phyloP scores from a whole-genome alignment of 2,329 filamentous ascomycete genomes.

The Hortaea werneckii region DNA sequence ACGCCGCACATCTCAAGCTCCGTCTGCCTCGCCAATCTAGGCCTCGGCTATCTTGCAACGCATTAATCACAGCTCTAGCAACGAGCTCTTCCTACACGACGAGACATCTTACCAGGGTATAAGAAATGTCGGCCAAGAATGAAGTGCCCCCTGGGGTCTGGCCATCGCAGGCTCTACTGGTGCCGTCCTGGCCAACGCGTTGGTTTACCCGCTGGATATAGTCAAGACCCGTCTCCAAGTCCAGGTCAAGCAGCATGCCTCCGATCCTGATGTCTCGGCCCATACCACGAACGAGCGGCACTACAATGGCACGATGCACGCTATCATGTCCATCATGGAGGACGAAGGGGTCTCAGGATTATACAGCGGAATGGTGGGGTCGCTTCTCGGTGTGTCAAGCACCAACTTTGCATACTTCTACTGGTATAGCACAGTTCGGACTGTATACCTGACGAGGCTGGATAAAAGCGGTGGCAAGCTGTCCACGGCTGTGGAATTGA shows the following conservation, averaged over 20 bases:
- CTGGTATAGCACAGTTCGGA: conserved; percentile 87
- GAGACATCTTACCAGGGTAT: too few species aligned
- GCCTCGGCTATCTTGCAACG: neutral
- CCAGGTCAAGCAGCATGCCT: conserved; percentile 58
- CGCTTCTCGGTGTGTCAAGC: conserved; percentile 82
- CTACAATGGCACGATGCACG: conserved; percentile 81
- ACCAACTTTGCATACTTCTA: conserved; percentile 99
- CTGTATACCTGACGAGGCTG: conserved; percentile 56
- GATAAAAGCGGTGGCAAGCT: conserved; percentile 37
- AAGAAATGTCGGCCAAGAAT: conserved; percentile 26
- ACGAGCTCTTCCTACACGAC: neutral
- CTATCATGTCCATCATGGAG: conserved; percentile 70
- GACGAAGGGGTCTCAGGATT: conserved; percentile 73
- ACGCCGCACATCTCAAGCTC: neutral
- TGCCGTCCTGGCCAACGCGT: conserved; percentile 84
- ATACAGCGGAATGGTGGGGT: conserved; percentile 79
- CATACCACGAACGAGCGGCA: conserved; percentile 50
- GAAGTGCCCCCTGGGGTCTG: conserved; percentile 78
- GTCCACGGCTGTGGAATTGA: conserved; percentile 71
- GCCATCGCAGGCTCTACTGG: conserved; percentile 88
- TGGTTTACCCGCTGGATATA: conserved; percentile 94
- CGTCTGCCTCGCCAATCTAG: neutral
- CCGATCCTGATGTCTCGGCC: conserved; percentile 21
- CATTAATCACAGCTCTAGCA: neutral
- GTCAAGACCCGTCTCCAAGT: conserved; percentile 96